phyloP scores from a whole-genome alignment of 2,329 filamentous ascomycete genomes.

The Colletotrichum agaves region DNA sequence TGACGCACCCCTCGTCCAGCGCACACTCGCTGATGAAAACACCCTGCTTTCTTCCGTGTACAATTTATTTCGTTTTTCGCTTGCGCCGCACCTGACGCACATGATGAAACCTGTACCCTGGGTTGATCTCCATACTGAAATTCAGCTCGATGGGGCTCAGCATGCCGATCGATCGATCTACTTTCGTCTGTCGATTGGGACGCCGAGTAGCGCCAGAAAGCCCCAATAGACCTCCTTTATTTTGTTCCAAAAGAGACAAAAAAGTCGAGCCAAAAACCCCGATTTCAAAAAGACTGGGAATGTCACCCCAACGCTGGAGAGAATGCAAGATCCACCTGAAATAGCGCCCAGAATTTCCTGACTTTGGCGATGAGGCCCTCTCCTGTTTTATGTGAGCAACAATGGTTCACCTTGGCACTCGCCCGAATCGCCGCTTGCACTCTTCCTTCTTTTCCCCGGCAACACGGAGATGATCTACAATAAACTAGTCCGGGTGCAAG shows the following conservation, averaged over 20 bases:
- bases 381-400: not conserved
- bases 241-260: not conserved
- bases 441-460: not conserved
- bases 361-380: not conserved
- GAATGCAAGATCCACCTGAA: not conserved
- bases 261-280: not conserved
- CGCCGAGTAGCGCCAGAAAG: too few species aligned
- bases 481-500: not conserved
- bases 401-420: not conserved
- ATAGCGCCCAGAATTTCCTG: not conserved
- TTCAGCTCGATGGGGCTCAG: too few species aligned
- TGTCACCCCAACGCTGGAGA: slow-evolving; percentile 1
- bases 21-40: not conserved
- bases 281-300: not conserved
- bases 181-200: too few species aligned
- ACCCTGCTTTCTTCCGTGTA: not conserved
- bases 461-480: not conserved
- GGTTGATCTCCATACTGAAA: not conserved
- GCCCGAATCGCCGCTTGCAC: not conserved
- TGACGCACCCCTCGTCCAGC: not conserved
- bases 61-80: not conserved
- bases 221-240: too few species aligned
- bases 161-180: not conserved
- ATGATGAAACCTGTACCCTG: not conserved
- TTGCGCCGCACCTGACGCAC: not conserved